Evolutionary conservation across 1,284 basidiomycete genomes (phyloP), one percentile per base, ranked within the genome.

Genomic region (Puccinia coronata): DNA sequence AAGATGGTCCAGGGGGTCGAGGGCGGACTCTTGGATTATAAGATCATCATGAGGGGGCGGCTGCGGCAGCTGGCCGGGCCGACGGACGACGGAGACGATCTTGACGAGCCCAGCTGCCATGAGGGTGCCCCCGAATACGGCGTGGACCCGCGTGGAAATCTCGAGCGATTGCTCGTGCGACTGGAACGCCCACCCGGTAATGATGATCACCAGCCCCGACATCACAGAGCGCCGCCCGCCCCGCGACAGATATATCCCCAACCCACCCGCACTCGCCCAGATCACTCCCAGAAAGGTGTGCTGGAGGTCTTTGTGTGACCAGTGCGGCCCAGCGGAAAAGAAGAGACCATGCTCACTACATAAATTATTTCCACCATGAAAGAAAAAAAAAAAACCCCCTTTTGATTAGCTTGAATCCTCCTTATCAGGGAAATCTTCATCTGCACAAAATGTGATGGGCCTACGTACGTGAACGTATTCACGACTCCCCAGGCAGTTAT

Each of bases 151-250:
- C 14, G 85, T 85, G 2, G 61, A 83, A 72, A 84, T 74, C 63
- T 78, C 81, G 63, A 95, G 88, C 12, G 90, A 91, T 87, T 98
- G 96, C 1, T 90, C 90, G 84, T 98, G 96, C 57, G 93, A 91
- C 3, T 93, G 92, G 94, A 98, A 96, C 0, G 92, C 95, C 92
- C 94, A 98, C 1, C 96, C 96, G 0, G 95, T 96, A 82, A 96
- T 88, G 80, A 94, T 90, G 83, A 96, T 94, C 93, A 98, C 94
- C 47, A 95, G 82, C 23, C 90, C 90, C 1, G 96, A 95, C 2
- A 96, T 88, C 31, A 96, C 90, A 65, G 92, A 93, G 81, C 95
- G 90, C 89, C 92, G 91, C 81, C 94, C 94, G 61, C 92, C 92
- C 72, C 94, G 89, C 25, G 93, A 90, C 18, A 96, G 89, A 86